phyloP scores from a whole-genome alignment of 2,329 filamentous ascomycete species.

The Beauveria sp. region DNA sequence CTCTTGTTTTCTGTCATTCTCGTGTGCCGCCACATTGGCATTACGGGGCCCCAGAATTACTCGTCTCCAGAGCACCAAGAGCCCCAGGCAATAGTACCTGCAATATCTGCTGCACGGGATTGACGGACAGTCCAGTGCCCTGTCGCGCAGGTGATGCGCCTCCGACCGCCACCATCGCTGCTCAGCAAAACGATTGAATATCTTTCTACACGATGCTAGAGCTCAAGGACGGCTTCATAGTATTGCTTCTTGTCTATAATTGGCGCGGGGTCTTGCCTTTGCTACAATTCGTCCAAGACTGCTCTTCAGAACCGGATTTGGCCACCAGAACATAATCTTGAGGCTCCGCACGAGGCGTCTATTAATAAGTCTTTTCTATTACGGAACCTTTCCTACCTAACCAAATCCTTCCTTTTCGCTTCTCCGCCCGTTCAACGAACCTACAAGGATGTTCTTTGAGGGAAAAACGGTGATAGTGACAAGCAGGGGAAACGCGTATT shows the following conservation, averaged over 20 bases:
- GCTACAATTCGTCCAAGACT: neutral
- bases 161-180: neutral
- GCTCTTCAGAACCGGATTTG: neutral
- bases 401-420: neutral
- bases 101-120: neutral
- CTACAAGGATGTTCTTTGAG: neutral
- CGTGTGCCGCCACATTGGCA: slow-evolving; percentile 3
- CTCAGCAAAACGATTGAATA: neutral
- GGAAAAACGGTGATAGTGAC: slow-evolving; percentile 1
- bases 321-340: neutral
- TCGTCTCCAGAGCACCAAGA: neutral
- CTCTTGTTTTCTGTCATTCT: slow-evolving; percentile 3
- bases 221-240: neutral
- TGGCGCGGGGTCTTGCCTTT: too few relatives aligned
- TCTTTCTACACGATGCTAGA: neutral
- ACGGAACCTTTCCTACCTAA: neutral
- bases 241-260: neutral
- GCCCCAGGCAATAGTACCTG: neutral
- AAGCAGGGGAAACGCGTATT: neutral
- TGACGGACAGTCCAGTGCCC: neutral
- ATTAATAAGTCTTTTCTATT: neutral
- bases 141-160: neutral
- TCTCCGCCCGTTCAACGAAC: neutral
- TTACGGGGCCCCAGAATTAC: neutral
- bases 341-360: slow-evolving; percentile 4